phyloP scores from a whole-genome alignment of 345 rosid genomes.

The Lepidium didymum region DNA sequence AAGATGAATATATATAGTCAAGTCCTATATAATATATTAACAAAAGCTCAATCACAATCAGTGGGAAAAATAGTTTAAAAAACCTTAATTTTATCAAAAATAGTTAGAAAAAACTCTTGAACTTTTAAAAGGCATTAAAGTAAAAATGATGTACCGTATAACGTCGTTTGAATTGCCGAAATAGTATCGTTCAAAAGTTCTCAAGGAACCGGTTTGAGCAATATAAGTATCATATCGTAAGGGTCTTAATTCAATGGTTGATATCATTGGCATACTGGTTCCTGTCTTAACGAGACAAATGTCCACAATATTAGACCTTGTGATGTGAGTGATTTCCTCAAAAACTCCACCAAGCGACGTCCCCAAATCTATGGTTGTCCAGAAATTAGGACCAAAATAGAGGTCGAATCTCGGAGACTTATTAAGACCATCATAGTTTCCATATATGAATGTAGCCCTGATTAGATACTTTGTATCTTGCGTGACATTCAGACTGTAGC shows the following conservation, averaged over 20 bases:
- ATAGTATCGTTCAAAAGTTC: not conserved
- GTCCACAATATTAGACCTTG: slow-evolving; percentile 10
- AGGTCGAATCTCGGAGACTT: slow-evolving; percentile 25
- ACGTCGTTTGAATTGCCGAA: not conserved
- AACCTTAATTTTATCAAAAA: too few relatives aligned
- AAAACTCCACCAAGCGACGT: not conserved
- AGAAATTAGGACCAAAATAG: slow-evolving; percentile 33
- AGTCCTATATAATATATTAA: too few relatives aligned
- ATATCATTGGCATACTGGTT: not conserved
- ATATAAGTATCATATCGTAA: not conserved
- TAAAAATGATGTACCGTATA: not conserved
- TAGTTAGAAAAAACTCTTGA: too few relatives aligned
- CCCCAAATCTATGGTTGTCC: slow-evolving; percentile 11
- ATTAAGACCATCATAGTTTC: slow-evolving; percentile 33
- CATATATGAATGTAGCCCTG: slow-evolving; percentile 25
- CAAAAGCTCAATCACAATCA: too few relatives aligned
- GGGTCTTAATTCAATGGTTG: slow-evolving; percentile 9
- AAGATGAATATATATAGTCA: too few relatives aligned
- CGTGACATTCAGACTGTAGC: slow-evolving; percentile 21
- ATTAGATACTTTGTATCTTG: slow-evolving; percentile 27
- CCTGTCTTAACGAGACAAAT: slow-evolving; percentile 46
- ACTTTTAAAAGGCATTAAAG: not conserved
- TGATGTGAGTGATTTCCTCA: slow-evolving; percentile 27
- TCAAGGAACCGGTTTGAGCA: slow-evolving; percentile 2
- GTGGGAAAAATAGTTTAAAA: too few relatives aligned